Evolutionary conservation across 371 early-diverging fungal species (phyloP), one percentile per base, ranked within the genome.

Genomic region (Smittium culicis): DNA sequence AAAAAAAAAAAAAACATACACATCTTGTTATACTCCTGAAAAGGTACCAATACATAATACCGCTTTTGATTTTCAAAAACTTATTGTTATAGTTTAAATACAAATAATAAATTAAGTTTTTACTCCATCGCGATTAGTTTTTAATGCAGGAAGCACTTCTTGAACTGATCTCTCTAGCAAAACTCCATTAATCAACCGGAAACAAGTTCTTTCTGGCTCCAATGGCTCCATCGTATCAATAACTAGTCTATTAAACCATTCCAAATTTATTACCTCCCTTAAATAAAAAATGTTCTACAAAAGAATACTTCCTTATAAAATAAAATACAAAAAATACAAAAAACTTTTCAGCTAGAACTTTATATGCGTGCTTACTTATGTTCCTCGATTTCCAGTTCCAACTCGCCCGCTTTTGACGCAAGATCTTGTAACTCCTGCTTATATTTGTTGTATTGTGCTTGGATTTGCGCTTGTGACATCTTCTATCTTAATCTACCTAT

Each of bases 351-450:
- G n/a, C n/a, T n/a, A n/a, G n/a, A n/a, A n/a, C n/a, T n/a, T n/a
- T n/a, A n/a, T n/a, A 20, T 5, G 45, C 5, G 45, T 45, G 5
- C 67, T 72, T 82, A 90, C 92, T 86, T 85, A 83, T 96, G 96
- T 78, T 96, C 97, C 71, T 94, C 96, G 8, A 86, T 81, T 75
- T 96, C 94, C 69, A 85, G 81, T 76, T 96, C 97, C 34, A 96
- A 82, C 75, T 95, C 96, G 33, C 94, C 93, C 67, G 94, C 82
- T 82, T 95, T 96, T 71, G 83, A 83, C 17, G 94, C 90, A 28
- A 96, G 74, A 34, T 82, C 79, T 67, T 88, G 85, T 65, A 96
- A 82, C 66, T 96, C 97, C 61, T 82, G 82, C 78, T 90, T 92
- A 80, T 85, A 85, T 67, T 81, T 79, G 76, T 93, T 90, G 74